Evolutionary conservation across 169 alveolate species (phyloP), one percentile per base, ranked within the genome.

Genomic region (Plasmodium knowlesi): DNA sequence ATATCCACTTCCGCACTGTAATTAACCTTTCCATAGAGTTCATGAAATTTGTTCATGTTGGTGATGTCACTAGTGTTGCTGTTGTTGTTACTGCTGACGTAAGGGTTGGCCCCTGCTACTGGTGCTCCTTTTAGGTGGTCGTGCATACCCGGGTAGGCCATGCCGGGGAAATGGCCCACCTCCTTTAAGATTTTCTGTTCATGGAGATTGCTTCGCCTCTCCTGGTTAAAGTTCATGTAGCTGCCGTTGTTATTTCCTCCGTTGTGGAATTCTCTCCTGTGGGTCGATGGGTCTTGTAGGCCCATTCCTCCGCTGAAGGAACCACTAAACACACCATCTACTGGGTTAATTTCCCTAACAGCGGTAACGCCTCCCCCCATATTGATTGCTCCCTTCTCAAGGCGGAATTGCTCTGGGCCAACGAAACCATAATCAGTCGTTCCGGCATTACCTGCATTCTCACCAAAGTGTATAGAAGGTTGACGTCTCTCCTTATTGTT

Each of bases 11-110:
- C 70, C 22, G 28, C 54, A 14, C 30, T 22, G 73, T 79, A 79
- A 19, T 19, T 71, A n/a, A 84, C 9, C 61, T 71, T 84, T 5
- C 57, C 53, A 30, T 84, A 84, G 10, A 71, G 41, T 10, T 84
- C 92, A 43, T 71, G 30, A 34, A 70, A 84, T 37, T 84, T 84
- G 78, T 84, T 84, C 22, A 84, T 12, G 43, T 54, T 46, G 70
- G 50, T 67, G 34, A 30, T 8, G 37, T 41, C 16, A 34, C 32
- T 67, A 32, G 1, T 32, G 34, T 37, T 57, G 28, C 43, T 83
- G 19, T 5, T 83, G 37, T 83, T n/a, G n/a, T n/a, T n/a, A n/a
- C n/a, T 83, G n/a, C 53, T 57, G 30, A 16, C 70, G 50, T 61
- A 70, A 0, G 30, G 50, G 22, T 37, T 32, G 25, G 34, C 22